A percentile compares a stretch with the other conserved stretches of the same genome.
Evolutionary conservation across 805 yeast species (phyloP).

Genomic region (Yarrowia porcina): DNA sequence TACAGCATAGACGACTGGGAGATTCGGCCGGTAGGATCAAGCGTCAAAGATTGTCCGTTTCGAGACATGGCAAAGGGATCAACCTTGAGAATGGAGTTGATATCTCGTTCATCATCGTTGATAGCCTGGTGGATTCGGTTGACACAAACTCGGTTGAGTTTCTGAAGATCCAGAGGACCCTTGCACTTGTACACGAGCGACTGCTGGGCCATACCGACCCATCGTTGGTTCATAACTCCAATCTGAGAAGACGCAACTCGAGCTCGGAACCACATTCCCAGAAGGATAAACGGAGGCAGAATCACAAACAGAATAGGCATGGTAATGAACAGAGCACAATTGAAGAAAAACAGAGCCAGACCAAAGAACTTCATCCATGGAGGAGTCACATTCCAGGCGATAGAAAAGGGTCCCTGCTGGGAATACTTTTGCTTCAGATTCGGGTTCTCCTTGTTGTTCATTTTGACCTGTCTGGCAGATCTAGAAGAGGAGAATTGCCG

Average conservation of each 20-base stretch:
- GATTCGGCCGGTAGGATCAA: constrained; percentile 22
- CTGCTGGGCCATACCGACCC: constrained; percentile 18
- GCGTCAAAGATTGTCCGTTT: constrained; percentile 24
- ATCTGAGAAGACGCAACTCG: constrained; percentile 15
- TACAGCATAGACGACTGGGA: constrained; percentile 9
- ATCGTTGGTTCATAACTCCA: constrained; percentile 19
- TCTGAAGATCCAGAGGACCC: constrained; percentile 11
- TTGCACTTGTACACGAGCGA: background rate
- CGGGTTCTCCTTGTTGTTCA: constrained; percentile 2
- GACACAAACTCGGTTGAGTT: constrained; percentile 2
- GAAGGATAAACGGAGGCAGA: background rate
- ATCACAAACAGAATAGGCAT: constrained; percentile 17
- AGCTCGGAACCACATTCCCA: constrained; percentile 6
- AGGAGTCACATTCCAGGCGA: constrained; percentile 15
- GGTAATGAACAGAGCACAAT: constrained; percentile 3
- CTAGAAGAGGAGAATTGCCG: background rate
- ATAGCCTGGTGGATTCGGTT: constrained; percentile 19
- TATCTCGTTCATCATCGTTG: constrained; percentile 18
- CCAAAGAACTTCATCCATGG: background rate
- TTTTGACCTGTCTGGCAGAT: background rate
- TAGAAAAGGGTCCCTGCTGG: background rate
- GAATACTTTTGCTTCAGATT: constrained; percentile 14
- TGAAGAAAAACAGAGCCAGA: background rate
- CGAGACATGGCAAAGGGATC: constrained; percentile 17
- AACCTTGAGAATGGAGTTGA: constrained; percentile 13